phyloP scores from a whole-genome alignment of 1,139 yeast species.

The Tardiomyces blankii region DNA sequence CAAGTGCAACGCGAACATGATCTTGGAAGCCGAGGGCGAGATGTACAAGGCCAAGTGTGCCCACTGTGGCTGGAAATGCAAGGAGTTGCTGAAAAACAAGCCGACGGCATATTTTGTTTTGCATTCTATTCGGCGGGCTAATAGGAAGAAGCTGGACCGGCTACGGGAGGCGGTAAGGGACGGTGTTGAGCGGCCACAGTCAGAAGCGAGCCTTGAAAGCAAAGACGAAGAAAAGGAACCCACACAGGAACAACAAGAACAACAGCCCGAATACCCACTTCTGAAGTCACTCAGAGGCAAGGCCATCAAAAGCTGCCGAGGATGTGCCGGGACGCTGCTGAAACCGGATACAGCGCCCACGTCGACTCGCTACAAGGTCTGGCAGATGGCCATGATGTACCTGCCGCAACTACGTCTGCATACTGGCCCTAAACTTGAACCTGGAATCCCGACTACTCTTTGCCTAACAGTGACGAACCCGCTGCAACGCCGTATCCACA shows the following conservation, averaged over 20 bases:
- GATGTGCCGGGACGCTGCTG: conserved; percentile 19
- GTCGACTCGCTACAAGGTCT: conserved; percentile 14
- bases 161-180: not conserved
- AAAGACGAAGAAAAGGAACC: conserved; percentile 6
- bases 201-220: not conserved
- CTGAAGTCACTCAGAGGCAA: conserved; percentile 17
- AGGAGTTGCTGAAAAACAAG: conserved; percentile 3
- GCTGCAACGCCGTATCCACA: not conserved
- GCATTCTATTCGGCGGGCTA: not conserved
- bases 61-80: conserved; percentile 1
- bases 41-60: not conserved
- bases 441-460: not conserved
- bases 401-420: not conserved
- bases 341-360: conserved; percentile 21
- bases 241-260: not conserved
- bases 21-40: not conserved
- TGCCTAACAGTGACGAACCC: not conserved
- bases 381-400: conserved; percentile 14
- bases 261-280: conserved; percentile 10
- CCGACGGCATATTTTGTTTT: conserved; percentile 5
- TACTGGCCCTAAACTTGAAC: not conserved
- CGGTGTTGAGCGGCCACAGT: not conserved
- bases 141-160: not conserved
- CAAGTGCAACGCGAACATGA: conserved; percentile 7
- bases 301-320: conserved; percentile 17